phyloP scores from a whole-genome alignment of 441 rosid species.

The Erodium moschatum region DNA sequence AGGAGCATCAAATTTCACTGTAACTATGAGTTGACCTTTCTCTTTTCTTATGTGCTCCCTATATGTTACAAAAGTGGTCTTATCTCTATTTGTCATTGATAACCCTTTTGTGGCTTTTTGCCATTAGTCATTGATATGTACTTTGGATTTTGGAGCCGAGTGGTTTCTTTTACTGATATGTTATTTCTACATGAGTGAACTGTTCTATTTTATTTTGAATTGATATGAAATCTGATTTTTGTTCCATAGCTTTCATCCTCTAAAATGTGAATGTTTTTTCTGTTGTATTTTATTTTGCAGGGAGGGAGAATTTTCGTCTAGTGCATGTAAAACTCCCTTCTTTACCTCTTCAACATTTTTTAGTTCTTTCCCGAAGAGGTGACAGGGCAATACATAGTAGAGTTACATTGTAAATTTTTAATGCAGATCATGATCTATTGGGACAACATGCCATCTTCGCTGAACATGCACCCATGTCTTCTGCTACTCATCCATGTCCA shows the following conservation, averaged over 20 bases:
- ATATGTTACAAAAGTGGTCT: too few species aligned
- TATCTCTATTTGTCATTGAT: too few species aligned
- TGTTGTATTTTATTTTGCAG: slow-evolving; percentile 32
- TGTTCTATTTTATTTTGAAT: not conserved
- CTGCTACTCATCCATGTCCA: slow-evolving; percentile 80
- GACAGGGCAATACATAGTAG: not conserved
- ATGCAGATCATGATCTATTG: slow-evolving; percentile 73
- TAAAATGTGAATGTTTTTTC: not conserved
- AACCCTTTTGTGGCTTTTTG: too few species aligned
- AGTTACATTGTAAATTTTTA: not conserved
- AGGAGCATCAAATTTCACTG: too few species aligned
- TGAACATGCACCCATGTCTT: slow-evolving; percentile 60
- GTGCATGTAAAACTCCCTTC: slow-evolving; percentile 56
- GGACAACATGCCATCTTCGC: slow-evolving; percentile 72
- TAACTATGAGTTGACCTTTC: too few species aligned
- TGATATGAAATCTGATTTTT: slow-evolving; percentile 9
- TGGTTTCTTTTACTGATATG: too few species aligned
- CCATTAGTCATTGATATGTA: too few species aligned
- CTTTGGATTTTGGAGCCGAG: too few species aligned
- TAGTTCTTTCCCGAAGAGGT: not conserved
- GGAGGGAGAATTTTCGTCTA: slow-evolving; percentile 72
- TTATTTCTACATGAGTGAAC: not conserved
- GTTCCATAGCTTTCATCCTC: not conserved
- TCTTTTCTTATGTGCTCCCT: too few species aligned
- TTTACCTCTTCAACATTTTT: slow-evolving; percentile 17